Evolutionary conservation across 306 rosid species (phyloP).

Genomic region (Trifolium repens): DNA sequence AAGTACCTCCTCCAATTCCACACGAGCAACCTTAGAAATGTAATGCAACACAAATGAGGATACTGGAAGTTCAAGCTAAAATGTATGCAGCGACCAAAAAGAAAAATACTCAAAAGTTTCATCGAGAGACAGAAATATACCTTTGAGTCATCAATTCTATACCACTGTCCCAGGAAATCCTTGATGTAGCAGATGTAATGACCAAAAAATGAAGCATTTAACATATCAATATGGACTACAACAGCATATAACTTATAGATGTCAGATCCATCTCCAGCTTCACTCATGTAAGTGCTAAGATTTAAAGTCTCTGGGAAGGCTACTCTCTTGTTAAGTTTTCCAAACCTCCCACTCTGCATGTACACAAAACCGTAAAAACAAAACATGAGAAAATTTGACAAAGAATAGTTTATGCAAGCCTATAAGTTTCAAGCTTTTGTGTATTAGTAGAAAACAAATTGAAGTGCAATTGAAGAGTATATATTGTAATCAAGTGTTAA

Average conservation of each 20-base stretch:
- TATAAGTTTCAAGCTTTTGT: conserved; percentile 14
- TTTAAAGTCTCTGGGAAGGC: conserved; percentile 86
- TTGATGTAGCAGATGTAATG: conserved; percentile 92
- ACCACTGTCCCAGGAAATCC: conserved; percentile 86
- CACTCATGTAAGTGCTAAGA: conserved; percentile 89
- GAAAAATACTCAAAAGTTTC: conserved; percentile 24
- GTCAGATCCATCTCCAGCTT: conserved; percentile 71
- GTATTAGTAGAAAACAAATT: not conserved
- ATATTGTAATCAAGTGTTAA: conserved; percentile 12
- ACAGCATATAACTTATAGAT: conserved; percentile 84
- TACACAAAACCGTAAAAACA: conserved; percentile 25
- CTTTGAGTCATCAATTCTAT: conserved; percentile 82
- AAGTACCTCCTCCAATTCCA: conserved; percentile 90
- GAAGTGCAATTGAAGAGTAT: not conserved
- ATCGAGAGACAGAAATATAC: conserved; percentile 47
- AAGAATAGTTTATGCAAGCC: conserved; percentile 10
- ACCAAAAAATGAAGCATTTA: conserved; percentile 96
- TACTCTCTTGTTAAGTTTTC: conserved; percentile 91
- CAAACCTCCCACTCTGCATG: conserved; percentile 91
- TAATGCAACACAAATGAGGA: conserved; percentile 37
- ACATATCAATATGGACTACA: conserved; percentile 94
- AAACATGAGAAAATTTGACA: conserved; percentile 14
- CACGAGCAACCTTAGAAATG: conserved; percentile 63
- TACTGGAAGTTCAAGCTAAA: conserved; percentile 32
- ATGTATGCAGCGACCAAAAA: conserved; percentile 16